Evolutionary conservation across 1,139 yeast species (phyloP).

Genomic region (Lodderomyces oxycetoniae): DNA sequence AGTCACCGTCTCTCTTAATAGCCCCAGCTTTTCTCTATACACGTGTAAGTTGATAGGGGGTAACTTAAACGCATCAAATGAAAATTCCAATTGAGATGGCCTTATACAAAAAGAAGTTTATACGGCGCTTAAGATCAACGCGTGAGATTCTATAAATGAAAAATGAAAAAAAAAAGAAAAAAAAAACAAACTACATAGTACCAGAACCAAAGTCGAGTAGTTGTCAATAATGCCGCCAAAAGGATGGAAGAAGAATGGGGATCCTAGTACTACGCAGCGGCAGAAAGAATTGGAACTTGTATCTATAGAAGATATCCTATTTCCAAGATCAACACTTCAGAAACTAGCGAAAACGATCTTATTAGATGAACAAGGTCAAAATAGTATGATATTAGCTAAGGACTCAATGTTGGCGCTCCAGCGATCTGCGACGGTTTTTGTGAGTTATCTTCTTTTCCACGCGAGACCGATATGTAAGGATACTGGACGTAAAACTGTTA

Average conservation of each 20-base stretch:
- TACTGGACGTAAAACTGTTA: slow-evolving; percentile 55
- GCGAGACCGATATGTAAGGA: slow-evolving; percentile 54
- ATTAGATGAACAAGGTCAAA: slow-evolving; percentile 26
- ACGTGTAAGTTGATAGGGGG: too few relatives aligned
- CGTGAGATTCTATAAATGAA: too few relatives aligned
- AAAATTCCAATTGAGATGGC: too few relatives aligned
- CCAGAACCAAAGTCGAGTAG: not conserved
- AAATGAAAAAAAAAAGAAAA: slow-evolving; percentile 1
- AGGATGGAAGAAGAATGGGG: slow-evolving; percentile 77
- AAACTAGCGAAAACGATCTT: slow-evolving; percentile 50
- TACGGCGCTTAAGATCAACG: too few relatives aligned
- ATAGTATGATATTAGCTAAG: slow-evolving; percentile 48
- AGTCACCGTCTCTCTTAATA: not conserved
- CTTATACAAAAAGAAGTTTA: too few relatives aligned
- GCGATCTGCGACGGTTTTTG: slow-evolving; percentile 69
- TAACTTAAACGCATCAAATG: too few relatives aligned
- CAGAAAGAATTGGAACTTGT: slow-evolving; percentile 53
- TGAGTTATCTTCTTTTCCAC: slow-evolving; percentile 58
- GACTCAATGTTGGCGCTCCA: slow-evolving; percentile 66
- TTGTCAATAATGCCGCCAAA: slow-evolving; percentile 68
- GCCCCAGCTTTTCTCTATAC: not conserved
- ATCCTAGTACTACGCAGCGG: slow-evolving; percentile 47
- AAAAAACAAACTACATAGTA: not conserved
- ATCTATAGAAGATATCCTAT: slow-evolving; percentile 64
- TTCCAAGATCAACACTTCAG: slow-evolving; percentile 60